Evolutionary conservation across 352 stramenopile species (phyloP), one percentile per base, ranked within the genome.

Genomic region (Halophytophthora polymorphica): DNA sequence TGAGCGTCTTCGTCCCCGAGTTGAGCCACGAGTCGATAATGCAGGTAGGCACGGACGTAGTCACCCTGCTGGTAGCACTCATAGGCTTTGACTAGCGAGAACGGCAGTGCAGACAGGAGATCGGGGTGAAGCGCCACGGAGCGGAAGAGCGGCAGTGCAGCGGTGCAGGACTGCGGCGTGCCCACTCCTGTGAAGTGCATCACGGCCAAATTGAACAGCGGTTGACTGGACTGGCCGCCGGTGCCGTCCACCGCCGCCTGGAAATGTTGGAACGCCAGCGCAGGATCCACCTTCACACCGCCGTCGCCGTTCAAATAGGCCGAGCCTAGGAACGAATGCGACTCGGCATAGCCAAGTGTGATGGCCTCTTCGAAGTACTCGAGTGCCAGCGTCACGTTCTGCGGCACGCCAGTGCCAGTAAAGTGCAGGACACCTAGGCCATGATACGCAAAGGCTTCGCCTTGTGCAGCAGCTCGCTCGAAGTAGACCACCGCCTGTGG

Each of bases 181-280:
- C 79, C 79, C 17, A 80, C 56, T 23, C 78, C 82, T 21, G 58
- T 66, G 48, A 74, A 90, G 50, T 90, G 72, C 82, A 93, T 83
- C 31, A 88, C 66, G 2, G 71, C 82, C n/a, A 90, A 50, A 40
- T 90, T 87, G 51, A 88, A 86, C 13, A 86, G 37, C 12, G 77
- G 63, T 39, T 84, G 74, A 28, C 65, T 81, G 6, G 75, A 85
- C 45, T 79, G 47, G 1, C 65, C 67, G 22, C 56, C 61, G 1
- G 73, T 57, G 11, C 54, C 63, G 48, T 64, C 47, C n/a, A 68
- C 69, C n/a, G 82, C 82, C 14, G 77, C 56, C 31, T 66, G 49
- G 39, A 88, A 90, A 43, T 93, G 77, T 19, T 72, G 59, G 22
- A 87, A 88, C 4, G 77, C 78, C 8, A 60, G 49, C 12, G 67